These are phyloP conservation scores for Mycena pura DNA, from an alignment of 768 basidiomycete genomes.

Conservation along the genomic window DNA sequence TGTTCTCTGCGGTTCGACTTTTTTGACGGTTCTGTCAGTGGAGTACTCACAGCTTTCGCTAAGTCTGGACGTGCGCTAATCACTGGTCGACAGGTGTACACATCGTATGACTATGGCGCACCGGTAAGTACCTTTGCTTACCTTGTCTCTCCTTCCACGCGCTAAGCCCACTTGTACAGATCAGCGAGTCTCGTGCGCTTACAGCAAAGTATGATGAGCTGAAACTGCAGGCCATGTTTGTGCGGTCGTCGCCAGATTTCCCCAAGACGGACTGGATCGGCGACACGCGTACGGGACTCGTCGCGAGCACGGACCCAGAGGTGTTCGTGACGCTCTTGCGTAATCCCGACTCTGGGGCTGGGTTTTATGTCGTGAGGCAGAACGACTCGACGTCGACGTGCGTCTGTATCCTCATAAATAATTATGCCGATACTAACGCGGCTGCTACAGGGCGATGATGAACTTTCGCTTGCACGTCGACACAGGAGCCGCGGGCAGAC, in stretches of 20 bases:
- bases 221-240: conserved; percentile 78
- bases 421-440: not conserved
- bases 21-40: too few species aligned
- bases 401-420: conserved; percentile 30
- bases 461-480: conserved; percentile 67
- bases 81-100: conserved; percentile 15
- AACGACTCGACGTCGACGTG: conserved; percentile 71
- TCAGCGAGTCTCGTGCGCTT: conserved; percentile 73
- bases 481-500: conserved; percentile 53
- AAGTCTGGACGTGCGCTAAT: too few species aligned
- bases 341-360: conserved; percentile 70
- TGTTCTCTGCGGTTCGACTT: too few species aligned
- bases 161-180: conserved; percentile 37
- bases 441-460: conserved; percentile 45
- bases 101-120: conserved; percentile 84
- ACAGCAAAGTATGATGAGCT: conserved; percentile 77
- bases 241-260: conserved; percentile 80
- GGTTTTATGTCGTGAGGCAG: conserved; percentile 78
- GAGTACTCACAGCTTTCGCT: too few species aligned
- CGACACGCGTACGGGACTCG: conserved; percentile 58
- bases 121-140: conserved; percentile 41
- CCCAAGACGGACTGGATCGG: conserved; percentile 81
- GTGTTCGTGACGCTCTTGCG: conserved; percentile 67
- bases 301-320: conserved; percentile 46
- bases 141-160: not conserved